Evolutionary conservation across 305 asterid species (phyloP), one percentile per base, ranked within the genome.

Genomic region (Striga hermonthica): DNA sequence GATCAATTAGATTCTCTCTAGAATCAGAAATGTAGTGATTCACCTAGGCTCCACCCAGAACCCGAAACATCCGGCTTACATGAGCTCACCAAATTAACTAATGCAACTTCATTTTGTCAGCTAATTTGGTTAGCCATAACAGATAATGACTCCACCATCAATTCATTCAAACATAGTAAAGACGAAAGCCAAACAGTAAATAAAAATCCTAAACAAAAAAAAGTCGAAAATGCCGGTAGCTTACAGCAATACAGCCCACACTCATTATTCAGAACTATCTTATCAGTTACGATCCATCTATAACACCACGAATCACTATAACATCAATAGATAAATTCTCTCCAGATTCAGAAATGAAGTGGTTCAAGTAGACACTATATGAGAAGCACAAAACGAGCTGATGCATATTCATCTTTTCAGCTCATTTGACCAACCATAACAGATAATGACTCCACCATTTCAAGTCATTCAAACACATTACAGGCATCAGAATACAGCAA

Each of bases 141-240:
- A 70, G 52, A 60, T 6, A 68, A 4, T 44, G 14, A 11, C 47
- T 60, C 56, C 9, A 15, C 9, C 36, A 64, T 36, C 68, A 65
- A 57, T 53, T 37, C 48, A 48, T 54, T 28, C 31, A 44, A 45
- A 22, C 31, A 22, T 43, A 6, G 16, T 2, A 11, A 39, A 65
- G 41, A 8, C 54, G 5, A 66, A 11, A 6, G 9, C 9, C 31
- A 22, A 22, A 22, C 31, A 22, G 31, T 22, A 22, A 22, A 1
- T 22, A 22, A 22, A 22, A 22, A 22, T 22, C 31, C 1, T 22
- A 22, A 22, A n/a, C n/a, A n/a, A 22, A 22, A 22, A 22, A 2
- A 22, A 22, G 31, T 22, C 31, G 31, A 22, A 22, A 22, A 22
- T 22, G 31, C 31, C 31, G 31, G 31, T 22, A 22, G 31, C 31